These are phyloP conservation scores for Lactuca saligna DNA, from an alignment of 129 eudicot species.

Conservation along the genomic window DNA sequence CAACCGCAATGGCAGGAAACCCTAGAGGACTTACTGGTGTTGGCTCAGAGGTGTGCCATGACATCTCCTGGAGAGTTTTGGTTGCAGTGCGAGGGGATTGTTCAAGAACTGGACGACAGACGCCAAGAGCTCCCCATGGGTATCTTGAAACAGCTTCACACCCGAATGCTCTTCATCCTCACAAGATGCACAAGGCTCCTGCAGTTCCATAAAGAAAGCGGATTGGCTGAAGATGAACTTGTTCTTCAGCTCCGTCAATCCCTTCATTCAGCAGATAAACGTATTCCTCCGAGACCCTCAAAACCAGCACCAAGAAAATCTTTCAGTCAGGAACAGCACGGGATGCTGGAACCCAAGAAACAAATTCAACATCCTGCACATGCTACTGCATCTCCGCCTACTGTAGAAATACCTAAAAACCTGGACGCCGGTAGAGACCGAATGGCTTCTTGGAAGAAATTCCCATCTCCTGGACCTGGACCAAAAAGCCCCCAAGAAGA, in stretches of 20 bases:
- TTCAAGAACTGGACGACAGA: conserved; percentile 90
- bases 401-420: conserved; percentile 42
- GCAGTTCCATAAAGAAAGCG: conserved; percentile 97
- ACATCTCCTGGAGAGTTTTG: conserved; percentile 92
- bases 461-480: conserved; percentile 72
- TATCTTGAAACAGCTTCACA: conserved; percentile 86
- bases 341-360: conserved; percentile 45
- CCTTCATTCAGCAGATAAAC: conserved; percentile 65
- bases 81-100: conserved; percentile 98
- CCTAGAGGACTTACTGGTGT: conserved; percentile 80
- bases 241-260: conserved; percentile 80
- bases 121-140: conserved; percentile 98
- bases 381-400: conserved; percentile 33
- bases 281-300: conserved; percentile 44
- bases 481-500: conserved; percentile 69
- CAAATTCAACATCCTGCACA: conserved; percentile 35
- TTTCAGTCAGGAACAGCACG: conserved; percentile 83
- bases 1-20: conserved; percentile 98
- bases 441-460: conserved; percentile 93
- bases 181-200: conserved; percentile 89
- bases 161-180: conserved; percentile 98
- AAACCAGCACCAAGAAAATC: conserved; percentile 48
- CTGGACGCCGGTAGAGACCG: conserved; percentile 59
- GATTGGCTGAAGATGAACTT: conserved; percentile 87
- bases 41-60: conserved; percentile 94